Evolutionary conservation across 257 asterid genomes (phyloP).

Genomic region (Nicotiana otophora): DNA sequence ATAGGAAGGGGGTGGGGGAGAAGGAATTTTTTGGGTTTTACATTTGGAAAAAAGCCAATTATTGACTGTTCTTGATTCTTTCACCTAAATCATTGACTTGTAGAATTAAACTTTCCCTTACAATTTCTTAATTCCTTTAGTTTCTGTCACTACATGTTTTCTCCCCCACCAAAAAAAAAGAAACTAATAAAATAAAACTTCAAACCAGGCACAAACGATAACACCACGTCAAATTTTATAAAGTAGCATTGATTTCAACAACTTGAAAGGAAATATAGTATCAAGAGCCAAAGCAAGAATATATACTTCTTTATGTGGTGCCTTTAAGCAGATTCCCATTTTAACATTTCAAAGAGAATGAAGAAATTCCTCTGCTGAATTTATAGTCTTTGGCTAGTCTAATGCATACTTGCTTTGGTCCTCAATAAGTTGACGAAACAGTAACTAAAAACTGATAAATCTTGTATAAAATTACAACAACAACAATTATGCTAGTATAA

Average conservation of each 20-base stretch:
- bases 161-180: neutral
- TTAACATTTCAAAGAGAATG: neutral
- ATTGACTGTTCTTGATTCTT: conserved; percentile 4
- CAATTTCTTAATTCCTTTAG: neutral
- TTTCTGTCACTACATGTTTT: neutral
- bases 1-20: neutral
- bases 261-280: conserved; percentile 10
- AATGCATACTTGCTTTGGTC: neutral
- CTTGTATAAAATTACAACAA: neutral
- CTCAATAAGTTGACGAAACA: neutral
- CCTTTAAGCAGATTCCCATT: conserved; percentile 11
- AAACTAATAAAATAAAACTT: neutral
- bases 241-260: conserved; percentile 13
- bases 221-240: neutral
- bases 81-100: neutral
- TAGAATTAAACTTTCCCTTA: neutral
- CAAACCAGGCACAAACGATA: neutral
- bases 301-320: conserved; percentile 20
- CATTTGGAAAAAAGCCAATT: neutral
- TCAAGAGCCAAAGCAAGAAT: conserved; percentile 18
- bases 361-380: neutral
- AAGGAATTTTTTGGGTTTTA: neutral
- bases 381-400: neutral
- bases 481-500: too few relatives aligned
- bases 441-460: neutral